Evolutionary conservation across 495 filamentous ascomycete genomes (phyloP).

Genomic region (Corynascus novoguineensis): DNA sequence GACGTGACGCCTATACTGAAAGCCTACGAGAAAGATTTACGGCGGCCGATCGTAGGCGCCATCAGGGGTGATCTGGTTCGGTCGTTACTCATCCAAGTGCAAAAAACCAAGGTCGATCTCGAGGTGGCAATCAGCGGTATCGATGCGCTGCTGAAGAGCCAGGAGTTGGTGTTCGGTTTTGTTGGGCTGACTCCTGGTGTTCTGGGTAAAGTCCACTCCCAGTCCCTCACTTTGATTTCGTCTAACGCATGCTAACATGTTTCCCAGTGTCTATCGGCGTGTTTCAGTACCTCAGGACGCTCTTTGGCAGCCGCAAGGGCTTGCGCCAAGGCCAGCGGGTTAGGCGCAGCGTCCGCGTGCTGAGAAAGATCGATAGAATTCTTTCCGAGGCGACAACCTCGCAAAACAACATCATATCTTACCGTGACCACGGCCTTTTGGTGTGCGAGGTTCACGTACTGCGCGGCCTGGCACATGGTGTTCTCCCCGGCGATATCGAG

Average conservation of each 20-base stretch:
- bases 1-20: constrained; percentile 86
- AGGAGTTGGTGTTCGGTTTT: constrained; percentile 96
- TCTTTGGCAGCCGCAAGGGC: constrained; percentile 64
- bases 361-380: constrained; percentile 83
- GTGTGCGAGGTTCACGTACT: constrained; percentile 83
- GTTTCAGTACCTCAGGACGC: constrained; percentile 61
- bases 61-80: constrained; percentile 81
- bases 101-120: constrained; percentile 98
- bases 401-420: constrained; percentile 62
- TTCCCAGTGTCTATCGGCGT: constrained; percentile 61
- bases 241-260: constrained; percentile 18
- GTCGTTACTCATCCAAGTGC: constrained; percentile 88
- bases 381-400: constrained; percentile 60
- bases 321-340: constrained; percentile 52
- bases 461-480: constrained; percentile 54
- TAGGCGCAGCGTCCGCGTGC: constrained; percentile 60
- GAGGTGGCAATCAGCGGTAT: constrained; percentile 95
- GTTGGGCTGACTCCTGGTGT: constrained; percentile 87
- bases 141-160: constrained; percentile 84
- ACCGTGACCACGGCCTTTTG: constrained; percentile 85
- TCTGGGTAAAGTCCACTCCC: constrained; percentile 36
- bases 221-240: not conserved
- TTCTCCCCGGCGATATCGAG: constrained; percentile 64
- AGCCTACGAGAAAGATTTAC: constrained; percentile 84
- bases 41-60: constrained; percentile 70